phyloP scores from a whole-genome alignment of 2,329 filamentous ascomycete species.

The Colletotrichum sp. region DNA sequence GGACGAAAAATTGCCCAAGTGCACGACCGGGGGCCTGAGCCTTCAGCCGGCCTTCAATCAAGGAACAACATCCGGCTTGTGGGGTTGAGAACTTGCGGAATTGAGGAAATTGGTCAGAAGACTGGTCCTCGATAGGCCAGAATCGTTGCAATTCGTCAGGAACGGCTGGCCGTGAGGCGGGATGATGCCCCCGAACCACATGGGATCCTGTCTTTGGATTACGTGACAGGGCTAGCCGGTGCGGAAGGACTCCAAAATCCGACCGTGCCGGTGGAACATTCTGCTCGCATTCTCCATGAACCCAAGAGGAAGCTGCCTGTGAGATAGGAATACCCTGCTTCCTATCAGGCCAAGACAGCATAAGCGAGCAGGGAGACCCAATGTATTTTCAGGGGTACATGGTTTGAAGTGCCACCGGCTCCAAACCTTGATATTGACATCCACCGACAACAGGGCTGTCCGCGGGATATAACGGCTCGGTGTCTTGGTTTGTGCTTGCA shows the following conservation, averaged over 20 bases:
- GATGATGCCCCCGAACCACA: not conserved
- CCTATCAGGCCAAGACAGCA: not conserved
- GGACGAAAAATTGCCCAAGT: not conserved
- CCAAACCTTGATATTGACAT: not conserved
- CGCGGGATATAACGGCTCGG: not conserved
- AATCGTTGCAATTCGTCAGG: not conserved
- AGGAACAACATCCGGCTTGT: not conserved
- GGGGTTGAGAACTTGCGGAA: not conserved
- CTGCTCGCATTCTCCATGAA: not conserved
- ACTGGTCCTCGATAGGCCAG: not conserved
- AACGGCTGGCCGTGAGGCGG: not conserved
- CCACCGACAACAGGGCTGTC: not conserved
- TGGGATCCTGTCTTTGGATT: not conserved
- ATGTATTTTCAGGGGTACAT: not conserved
- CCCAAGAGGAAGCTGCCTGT: not conserved
- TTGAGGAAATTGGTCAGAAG: not conserved
- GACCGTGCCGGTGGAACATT: not conserved
- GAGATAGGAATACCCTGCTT: not conserved
- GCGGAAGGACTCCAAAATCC: not conserved
- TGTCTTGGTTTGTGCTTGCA: not conserved
- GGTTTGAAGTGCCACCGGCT: not conserved
- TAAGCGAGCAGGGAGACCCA: not conserved
- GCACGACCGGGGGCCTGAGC: slow-evolving; percentile 1
- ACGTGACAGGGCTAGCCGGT: not conserved
- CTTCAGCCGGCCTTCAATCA: not conserved